Conservation (phyloP, 352 stramenopile species). For the Globisporangium nagaii region DNA sequence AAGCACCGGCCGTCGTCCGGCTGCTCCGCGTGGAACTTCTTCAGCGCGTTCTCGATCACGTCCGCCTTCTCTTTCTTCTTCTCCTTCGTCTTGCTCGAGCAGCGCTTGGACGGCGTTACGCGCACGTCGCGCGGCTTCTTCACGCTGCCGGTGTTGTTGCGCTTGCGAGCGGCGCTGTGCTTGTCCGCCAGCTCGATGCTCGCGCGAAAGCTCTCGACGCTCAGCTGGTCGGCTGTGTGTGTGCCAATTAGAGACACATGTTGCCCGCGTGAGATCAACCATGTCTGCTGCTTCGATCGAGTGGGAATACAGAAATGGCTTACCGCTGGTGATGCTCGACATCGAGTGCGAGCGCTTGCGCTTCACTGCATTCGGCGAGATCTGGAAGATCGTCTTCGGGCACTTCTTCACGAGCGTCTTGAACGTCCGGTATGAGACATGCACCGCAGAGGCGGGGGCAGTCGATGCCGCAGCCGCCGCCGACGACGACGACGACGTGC, state of each 20-base stretch:
- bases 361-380: slow-evolving; percentile 42
- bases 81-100: slow-evolving; percentile 36
- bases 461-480: no score
- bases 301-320: slow-evolving; percentile 8
- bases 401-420: slow-evolving; percentile 14
- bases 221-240: slow-evolving; percentile 11
- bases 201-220: slow-evolving; percentile 12
- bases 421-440: slow-evolving; percentile 10
- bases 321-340: slow-evolving; percentile 24
- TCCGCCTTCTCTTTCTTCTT: slow-evolving; percentile 55
- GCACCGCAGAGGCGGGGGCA: background rate
- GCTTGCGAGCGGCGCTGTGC: slow-evolving; percentile 11
- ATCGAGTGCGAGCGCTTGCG: slow-evolving; percentile 59
- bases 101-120: slow-evolving; percentile 44
- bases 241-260: background rate
- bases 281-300: no score
- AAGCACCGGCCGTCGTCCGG: slow-evolving; percentile 22
- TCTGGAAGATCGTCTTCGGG: slow-evolving; percentile 23
- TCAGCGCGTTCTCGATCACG: slow-evolving; percentile 55
- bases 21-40: slow-evolving; percentile 34
- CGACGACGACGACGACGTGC: slow-evolving; percentile 1
- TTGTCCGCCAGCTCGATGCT: slow-evolving; percentile 15
- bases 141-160: slow-evolving; percentile 14
- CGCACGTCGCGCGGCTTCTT: slow-evolving; percentile 18
- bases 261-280: background rate